Evolutionary conservation across 2,329 filamentous ascomycete species (phyloP), one percentile per base, ranked within the genome.

Genomic region (Pestalotiopsis sp.): DNA sequence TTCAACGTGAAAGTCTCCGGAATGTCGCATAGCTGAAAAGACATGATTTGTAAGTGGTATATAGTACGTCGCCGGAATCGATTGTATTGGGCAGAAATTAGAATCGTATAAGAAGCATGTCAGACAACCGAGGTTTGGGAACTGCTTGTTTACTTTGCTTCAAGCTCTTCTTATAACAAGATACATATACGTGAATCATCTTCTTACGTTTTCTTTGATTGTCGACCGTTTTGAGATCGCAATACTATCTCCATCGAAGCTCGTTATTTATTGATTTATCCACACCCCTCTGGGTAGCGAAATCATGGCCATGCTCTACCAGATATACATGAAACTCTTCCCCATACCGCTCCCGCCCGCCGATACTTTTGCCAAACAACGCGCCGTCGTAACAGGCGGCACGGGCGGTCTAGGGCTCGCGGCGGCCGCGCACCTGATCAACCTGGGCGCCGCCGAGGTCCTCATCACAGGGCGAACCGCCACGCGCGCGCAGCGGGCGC

Each of bases 391-490:
- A 49, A 84, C 82, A 1, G 83, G 83, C 20, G 79, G 76, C 9
- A 83, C 80, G 13, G 73, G 75, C 27, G 83, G 82, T 14, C 74
- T 84, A 0, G 82, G 83, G 9, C 76, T 82, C 23, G 82, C 79
- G 39, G 75, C 80, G 9, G 81, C 82, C 2, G 72, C 77, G 1
- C 79, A 84, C 69, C 80, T 81, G 66, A 71, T 81, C 65, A 78
- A 78, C 27, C 79, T 83, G 3, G 78, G 79, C 20, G 82, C 81
- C n/a, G 59, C 75, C 1, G 76, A 76, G 55, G 77, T 83, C 25
- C 79, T 81, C 49, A 81, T 84, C 70, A 82, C 80, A 3, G 78
- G 77, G 23, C 80, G 82, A 1, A 78, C 77, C 20, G 52, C 76
- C 1, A 62, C 76, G 0, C 80, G 80, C 65, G 80, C 80, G n/a